Conservation (phyloP, 1,284 basidiomycete species). For the Puccinia novopanici region DNA sequence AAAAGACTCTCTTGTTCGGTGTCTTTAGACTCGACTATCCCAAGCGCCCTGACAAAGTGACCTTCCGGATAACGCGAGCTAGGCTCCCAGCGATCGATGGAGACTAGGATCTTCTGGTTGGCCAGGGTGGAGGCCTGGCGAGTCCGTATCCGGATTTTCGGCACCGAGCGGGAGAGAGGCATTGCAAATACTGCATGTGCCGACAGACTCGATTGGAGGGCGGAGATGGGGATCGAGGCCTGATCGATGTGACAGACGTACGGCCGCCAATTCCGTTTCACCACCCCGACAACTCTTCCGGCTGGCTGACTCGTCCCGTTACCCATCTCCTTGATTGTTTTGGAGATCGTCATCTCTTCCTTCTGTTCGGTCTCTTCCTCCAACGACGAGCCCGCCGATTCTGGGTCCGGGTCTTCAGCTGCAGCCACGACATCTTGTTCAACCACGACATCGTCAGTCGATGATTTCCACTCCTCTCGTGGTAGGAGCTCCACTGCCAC, state of each 20-base stretch:
- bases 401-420: constrained; percentile 79
- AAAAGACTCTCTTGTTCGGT: constrained; percentile 93
- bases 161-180: constrained; percentile 85
- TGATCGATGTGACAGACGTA: constrained; percentile 96
- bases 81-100: constrained; percentile 87
- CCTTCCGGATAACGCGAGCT: constrained; percentile 92
- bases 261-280: constrained; percentile 50
- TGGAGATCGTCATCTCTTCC: constrained; percentile 60
- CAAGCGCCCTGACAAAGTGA: constrained; percentile 91
- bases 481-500: constrained; percentile 88
- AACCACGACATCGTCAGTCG: constrained; percentile 84
- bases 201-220: constrained; percentile 73
- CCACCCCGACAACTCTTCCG: constrained; percentile 45
- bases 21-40: constrained; percentile 87
- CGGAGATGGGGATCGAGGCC: constrained; percentile 77
- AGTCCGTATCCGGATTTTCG: constrained; percentile 89
- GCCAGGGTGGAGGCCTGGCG: constrained; percentile 86
- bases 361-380: constrained; percentile 49
- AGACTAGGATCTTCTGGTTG: constrained; percentile 92
- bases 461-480: constrained; percentile 87
- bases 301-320: constrained; percentile 29
- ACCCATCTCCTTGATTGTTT: background rate
- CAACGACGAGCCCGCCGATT: constrained; percentile 17
- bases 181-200: constrained; percentile 93
- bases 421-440: constrained; percentile 70